Evolutionary conservation across 2,329 filamentous ascomycete species (phyloP), one percentile per base, ranked within the genome.

Genomic region (Fusarium anthophilum): DNA sequence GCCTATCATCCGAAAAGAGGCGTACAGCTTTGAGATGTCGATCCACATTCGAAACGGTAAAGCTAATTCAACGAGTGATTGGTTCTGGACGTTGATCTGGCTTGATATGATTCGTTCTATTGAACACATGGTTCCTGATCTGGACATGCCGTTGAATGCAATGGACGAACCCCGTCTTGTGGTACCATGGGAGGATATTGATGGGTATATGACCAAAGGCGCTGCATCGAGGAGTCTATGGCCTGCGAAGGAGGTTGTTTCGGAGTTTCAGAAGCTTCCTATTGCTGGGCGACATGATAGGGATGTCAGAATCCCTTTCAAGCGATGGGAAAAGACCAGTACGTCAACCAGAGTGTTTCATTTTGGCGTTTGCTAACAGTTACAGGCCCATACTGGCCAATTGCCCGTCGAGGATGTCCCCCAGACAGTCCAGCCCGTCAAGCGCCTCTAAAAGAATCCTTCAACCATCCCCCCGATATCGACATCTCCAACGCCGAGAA

Each of bases 141-240:
- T 93, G 87, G 91, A 92, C 69, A 86, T 93, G 66, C 87, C 91
- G 1, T 84, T 92, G 67, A 93, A 93, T 72, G 85, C 88, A 38
- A 90, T 92, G 86, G 91, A 93, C 74, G 91, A 93, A 77, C 91
- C 91, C 44, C 85, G 91, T 32, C 77, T 93, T 14, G 86, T 92
- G 18, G 88, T 89, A 5, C 87, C 90, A 7, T 92, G 87, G 86
- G 90, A 93, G 77, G 86, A 90, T 11, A 87, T 93, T 57, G 82
- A 88, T 32, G 79, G 80, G 2, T 86, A 88, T 63, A 85, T 93
- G 81, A 79, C 83, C 51, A 85, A 86, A 65, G 90, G 90, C 39
- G 83, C 85, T 60, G 82, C 85, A 70, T 86, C 84, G 14, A 82
- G 85, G 50, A 80, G 79, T 22, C 82, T 91, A 50, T 78, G 80